Evolutionary conservation across 1,284 basidiomycete species (phyloP), one percentile per base, ranked within the genome.

Genomic region (Bondarzewia mesenterica): DNA sequence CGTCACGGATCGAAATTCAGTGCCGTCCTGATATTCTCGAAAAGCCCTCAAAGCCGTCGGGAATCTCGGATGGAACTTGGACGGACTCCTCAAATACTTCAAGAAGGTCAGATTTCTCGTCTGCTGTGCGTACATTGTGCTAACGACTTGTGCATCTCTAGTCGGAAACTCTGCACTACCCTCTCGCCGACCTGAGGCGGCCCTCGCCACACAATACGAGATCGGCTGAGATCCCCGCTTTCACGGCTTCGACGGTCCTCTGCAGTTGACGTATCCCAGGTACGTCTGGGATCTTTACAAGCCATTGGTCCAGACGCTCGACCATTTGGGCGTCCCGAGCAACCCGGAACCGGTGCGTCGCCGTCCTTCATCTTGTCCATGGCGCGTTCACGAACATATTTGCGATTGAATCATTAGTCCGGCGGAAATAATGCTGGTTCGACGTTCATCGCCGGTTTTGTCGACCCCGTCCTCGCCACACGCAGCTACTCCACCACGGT

Each of bases 1-100:
- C n/a, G n/a, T n/a, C n/a, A n/a, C n/a, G n/a, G n/a, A 7, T 16
- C 25, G 1, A 5, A 7, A n/a, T 18, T n/a, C 22, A 20, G 18
- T 32, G 15, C 18, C 8, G n/a, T 20, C 16, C 21, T 15, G 2
- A 22, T 14, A 1, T 35, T 7, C 20, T 10, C 27, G 27, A 35
- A 14, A n/a, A 46, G 53, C 49, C 7, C n/a, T 53, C 7, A 49
- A 53, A 25, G 15, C 29, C 7, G 49, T 52, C 25, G 51, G 52
- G 3, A 55, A 51, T 32, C 27, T 38, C 16, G 53, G 53, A 8
- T 55, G 53, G 53, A 50, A 44, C 27, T 55, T 51, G 53, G 44
- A 43, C 1, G 44, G 29, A 12, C 36, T 46, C 16, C 40, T 46
- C 8, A 41, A 48, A 18, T 54, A 54, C 16, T 18, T 42, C 21